A percentile compares a stretch with the other conserved stretches of the same genome.
Evolutionary conservation across 139 green algal genomes (phyloP).

Genomic region (Yamagishiella unicocca): DNA sequence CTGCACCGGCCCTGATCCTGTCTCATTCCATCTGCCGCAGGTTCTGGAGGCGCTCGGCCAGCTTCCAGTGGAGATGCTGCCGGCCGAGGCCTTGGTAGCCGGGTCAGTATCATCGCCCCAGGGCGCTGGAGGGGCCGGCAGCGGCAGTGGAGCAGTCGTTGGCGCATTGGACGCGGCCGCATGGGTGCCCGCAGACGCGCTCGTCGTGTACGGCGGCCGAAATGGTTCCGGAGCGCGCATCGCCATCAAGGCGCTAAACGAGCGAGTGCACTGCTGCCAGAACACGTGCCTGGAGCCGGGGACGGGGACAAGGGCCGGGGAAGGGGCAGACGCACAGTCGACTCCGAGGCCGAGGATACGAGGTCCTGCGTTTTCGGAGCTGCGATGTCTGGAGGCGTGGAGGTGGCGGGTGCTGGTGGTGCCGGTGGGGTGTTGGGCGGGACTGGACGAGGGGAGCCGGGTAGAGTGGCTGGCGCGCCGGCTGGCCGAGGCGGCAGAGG

Average conservation of each 20-base stretch:
- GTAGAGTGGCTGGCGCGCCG: not conserved
- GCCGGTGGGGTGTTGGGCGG: slow-evolving; percentile 6
- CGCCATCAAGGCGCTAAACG: slow-evolving; percentile 23
- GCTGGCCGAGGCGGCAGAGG: slow-evolving; percentile 9
- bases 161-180: not conserved
- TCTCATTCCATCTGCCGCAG: no score
- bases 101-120: no score
- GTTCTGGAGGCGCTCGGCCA: not conserved
- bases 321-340: no score
- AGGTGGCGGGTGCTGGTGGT: slow-evolving; percentile 40
- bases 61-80: slow-evolving; percentile 1
- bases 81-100: not conserved
- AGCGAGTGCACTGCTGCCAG: slow-evolving; percentile 3
- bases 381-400: slow-evolving; percentile 33
- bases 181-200: slow-evolving; percentile 19
- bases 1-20: no score
- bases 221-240: not conserved
- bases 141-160: not conserved
- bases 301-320: no score
- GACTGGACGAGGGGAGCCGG: not conserved
- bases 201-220: not conserved
- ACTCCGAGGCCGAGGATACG: slow-evolving; percentile 2
- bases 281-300: not conserved
- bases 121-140: no score
- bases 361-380: slow-evolving; percentile 10